These are phyloP conservation scores for Pichia nakasei DNA, from an alignment of 805 yeast genomes.

Conservation along the genomic window DNA sequence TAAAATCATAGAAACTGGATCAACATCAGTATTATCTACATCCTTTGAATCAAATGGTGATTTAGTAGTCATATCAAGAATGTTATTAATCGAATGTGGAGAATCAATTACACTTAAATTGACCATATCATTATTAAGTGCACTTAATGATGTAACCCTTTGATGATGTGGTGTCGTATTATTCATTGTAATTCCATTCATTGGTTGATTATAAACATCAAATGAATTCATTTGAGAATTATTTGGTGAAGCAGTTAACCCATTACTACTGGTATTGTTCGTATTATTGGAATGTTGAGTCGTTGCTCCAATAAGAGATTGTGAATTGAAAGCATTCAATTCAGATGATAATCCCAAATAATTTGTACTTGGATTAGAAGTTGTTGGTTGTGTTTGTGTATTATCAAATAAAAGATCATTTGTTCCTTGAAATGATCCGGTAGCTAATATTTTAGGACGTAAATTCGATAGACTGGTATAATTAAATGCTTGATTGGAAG, in stretches of 20 bases:
- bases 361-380: background rate
- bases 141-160: constrained; percentile 15
- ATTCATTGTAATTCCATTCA: background rate
- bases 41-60: constrained; percentile 11
- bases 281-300: background rate
- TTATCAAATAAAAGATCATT: background rate
- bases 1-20: constrained; percentile 6
- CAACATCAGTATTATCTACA: background rate
- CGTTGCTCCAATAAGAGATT: no score
- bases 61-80: constrained; percentile 12
- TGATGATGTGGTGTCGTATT: constrained; percentile 8
- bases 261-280: background rate
- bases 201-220: constrained; percentile 6
- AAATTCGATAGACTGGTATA: background rate
- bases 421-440: constrained; percentile 5
- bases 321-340: no score
- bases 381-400: background rate
- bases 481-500: background rate
- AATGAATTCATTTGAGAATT: constrained; percentile 7
- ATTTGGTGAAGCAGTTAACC: constrained; percentile 8
- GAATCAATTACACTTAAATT: background rate
- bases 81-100: background rate
- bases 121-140: constrained; percentile 7
- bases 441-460: constrained; percentile 2
- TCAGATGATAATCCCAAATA: background rate